Conservation (phyloP, 2,329 filamentous ascomycete species). For the Canariomyces notabilis region DNA sequence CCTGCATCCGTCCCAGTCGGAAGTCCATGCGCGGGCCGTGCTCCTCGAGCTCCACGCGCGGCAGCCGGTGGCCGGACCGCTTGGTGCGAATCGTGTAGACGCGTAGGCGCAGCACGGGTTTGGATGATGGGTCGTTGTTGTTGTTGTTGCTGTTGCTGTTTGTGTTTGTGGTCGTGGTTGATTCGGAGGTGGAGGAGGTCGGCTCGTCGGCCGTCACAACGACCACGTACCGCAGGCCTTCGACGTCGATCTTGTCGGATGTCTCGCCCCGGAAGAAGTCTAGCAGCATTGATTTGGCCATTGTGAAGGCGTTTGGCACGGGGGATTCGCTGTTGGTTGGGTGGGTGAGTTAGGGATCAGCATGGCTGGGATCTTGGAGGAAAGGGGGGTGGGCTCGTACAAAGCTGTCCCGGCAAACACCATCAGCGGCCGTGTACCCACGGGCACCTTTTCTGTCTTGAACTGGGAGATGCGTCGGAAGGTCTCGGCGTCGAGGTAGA, state of each 20-base stretch:
- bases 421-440: conserved; percentile 84
- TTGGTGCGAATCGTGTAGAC: conserved; percentile 84
- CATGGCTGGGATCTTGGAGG: neutral
- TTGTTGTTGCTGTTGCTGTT: neutral
- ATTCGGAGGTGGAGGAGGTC: conserved; percentile 30
- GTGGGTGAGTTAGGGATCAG: neutral
- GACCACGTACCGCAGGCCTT: conserved; percentile 88
- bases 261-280: conserved; percentile 87
- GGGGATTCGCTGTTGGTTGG: conserved; percentile 58
- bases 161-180: neutral
- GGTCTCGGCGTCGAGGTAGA: conserved; percentile 71
- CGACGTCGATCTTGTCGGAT: conserved; percentile 81
- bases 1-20: conserved; percentile 71
- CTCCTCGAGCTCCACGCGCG: conserved; percentile 88
- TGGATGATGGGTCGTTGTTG: conserved; percentile 29
- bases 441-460: conserved; percentile 67
- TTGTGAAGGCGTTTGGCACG: conserved; percentile 71
- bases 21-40: conserved; percentile 95
- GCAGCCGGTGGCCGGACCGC: conserved; percentile 79
- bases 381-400: conserved; percentile 14
- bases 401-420: conserved; percentile 87
- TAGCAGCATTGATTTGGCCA: conserved; percentile 79
- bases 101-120: conserved; percentile 61
- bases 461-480: conserved; percentile 69
- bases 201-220: conserved; percentile 71